Percentiles rank a stretch among this genome's conserved stretches.
These are phyloP conservation scores for Aspergillus spinulosporus DNA, from an alignment of 2,329 filamentous ascomycete species.

Conservation along the genomic window DNA sequence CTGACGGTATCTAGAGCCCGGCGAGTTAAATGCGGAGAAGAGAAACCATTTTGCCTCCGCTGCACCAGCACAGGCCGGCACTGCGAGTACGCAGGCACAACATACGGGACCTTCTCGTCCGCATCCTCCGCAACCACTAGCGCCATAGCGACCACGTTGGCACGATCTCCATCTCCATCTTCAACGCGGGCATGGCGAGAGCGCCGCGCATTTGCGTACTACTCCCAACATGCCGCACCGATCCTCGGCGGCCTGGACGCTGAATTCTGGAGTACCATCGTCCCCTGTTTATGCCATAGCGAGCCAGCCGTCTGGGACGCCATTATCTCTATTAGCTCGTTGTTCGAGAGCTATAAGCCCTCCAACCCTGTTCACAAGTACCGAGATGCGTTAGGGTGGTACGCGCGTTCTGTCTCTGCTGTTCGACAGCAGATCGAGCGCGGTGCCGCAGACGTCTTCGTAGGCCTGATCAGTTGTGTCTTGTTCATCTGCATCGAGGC, in stretches of 20 bases:
- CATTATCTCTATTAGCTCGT: conserved; percentile 38
- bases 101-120: conserved; percentile 10
- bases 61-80: conserved; percentile 37
- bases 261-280: conserved; percentile 38
- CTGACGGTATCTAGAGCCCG: conserved; percentile 28
- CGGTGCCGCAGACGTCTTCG: conserved; percentile 25
- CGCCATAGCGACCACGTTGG: conserved; percentile 16
- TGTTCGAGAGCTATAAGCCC: conserved; percentile 34
- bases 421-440: conserved; percentile 28
- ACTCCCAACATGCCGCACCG: conserved; percentile 35
- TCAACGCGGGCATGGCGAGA: conserved; percentile 32
- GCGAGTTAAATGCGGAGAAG: conserved; percentile 40
- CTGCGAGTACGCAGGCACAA: conserved; percentile 33
- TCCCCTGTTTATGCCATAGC: conserved; percentile 37
- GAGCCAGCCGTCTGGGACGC: conserved; percentile 44
- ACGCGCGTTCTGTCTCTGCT: conserved; percentile 32
- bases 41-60: conserved; percentile 34
- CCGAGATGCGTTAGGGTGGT: conserved; percentile 34
- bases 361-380: conserved; percentile 21
- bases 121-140: conserved; percentile 4
- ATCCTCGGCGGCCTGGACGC: conserved; percentile 36
- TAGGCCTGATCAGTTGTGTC: conserved; percentile 34
- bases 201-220: conserved; percentile 41
- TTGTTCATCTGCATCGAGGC: conserved; percentile 37
- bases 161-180: conserved; percentile 22